These are phyloP conservation scores for Aspergillus sergii DNA, from an alignment of 2,329 filamentous ascomycete species.

Conservation along the genomic window DNA sequence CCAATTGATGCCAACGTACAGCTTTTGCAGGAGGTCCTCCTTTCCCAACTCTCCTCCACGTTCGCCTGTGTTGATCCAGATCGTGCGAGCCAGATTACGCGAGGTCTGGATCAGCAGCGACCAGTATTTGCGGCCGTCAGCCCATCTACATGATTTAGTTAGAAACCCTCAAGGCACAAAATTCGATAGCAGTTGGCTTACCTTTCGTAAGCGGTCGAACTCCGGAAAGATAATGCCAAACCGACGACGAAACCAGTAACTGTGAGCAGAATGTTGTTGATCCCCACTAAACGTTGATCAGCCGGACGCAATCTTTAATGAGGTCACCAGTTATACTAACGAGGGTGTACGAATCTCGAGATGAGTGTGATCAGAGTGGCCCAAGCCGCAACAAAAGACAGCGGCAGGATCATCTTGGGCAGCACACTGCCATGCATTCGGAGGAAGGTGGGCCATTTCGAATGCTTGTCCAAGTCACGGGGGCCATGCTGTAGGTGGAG, in stretches of 20 bases:
- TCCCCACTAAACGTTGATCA: slow-evolving; percentile 46
- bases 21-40: slow-evolving; percentile 69
- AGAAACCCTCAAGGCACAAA: not conserved
- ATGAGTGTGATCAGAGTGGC: slow-evolving; percentile 66
- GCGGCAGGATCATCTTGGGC: slow-evolving; percentile 72
- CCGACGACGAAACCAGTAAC: slow-evolving; percentile 81
- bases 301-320: not conserved
- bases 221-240: slow-evolving; percentile 76
- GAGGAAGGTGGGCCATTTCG: slow-evolving; percentile 75
- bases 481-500: slow-evolving; percentile 46
- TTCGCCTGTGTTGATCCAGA: slow-evolving; percentile 77
- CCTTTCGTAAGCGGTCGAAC: slow-evolving; percentile 75
- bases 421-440: slow-evolving; percentile 75
- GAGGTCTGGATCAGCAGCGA: slow-evolving; percentile 58
- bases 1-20: slow-evolving; percentile 40
- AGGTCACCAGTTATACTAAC: slow-evolving; percentile 27
- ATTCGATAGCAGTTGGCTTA: slow-evolving; percentile 21
- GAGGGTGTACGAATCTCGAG: slow-evolving; percentile 47
- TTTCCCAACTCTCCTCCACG: slow-evolving; percentile 61
- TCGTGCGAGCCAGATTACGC: slow-evolving; percentile 66
- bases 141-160: slow-evolving; percentile 44
- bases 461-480: slow-evolving; percentile 71
- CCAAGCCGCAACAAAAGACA: slow-evolving; percentile 66
- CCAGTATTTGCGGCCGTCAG: slow-evolving; percentile 67
- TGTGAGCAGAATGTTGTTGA: slow-evolving; percentile 71